Conservation (phyloP, 2,329 filamentous ascomycete species). For the Diaporthe sp. region DNA sequence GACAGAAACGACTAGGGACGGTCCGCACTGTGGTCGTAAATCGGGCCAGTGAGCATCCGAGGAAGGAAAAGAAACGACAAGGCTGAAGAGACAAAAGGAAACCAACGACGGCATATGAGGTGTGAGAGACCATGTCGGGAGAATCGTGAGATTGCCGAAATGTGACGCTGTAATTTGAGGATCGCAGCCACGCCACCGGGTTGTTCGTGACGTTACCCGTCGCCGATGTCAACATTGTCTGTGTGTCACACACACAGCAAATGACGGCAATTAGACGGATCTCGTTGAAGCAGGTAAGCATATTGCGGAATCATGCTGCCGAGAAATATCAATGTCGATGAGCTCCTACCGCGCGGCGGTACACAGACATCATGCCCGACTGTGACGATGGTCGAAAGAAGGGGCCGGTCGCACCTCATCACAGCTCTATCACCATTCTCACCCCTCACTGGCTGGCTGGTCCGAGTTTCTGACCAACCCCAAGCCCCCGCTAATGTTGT, state of each 20-base stretch:
- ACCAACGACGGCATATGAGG: background rate
- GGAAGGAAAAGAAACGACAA: slow-evolving; percentile 28
- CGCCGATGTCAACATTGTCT: slow-evolving; percentile 15
- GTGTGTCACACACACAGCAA: slow-evolving; percentile 9
- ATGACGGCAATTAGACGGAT: slow-evolving; percentile 8
- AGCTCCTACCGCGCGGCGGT: background rate
- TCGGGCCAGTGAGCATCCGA: slow-evolving; percentile 22
- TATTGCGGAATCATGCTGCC: background rate
- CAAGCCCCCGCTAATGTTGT: background rate
- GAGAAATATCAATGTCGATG: slow-evolving; percentile 1
- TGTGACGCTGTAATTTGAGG: slow-evolving; percentile 38
- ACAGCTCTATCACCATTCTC: background rate
- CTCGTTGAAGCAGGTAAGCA: background rate
- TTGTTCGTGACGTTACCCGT: background rate
- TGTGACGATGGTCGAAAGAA: background rate
- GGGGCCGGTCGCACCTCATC: slow-evolving; percentile 11
- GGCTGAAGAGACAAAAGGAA: slow-evolving; percentile 34
- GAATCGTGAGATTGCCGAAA: slow-evolving; percentile 22
- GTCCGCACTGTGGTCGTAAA: slow-evolving; percentile 35
- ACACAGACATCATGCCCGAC: background rate
- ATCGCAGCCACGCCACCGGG: background rate
- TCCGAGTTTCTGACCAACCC: slow-evolving; percentile 37
- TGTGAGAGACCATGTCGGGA: slow-evolving; percentile 19
- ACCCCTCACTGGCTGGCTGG: slow-evolving; percentile 19
- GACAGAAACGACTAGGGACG: background rate